Conservation (phyloP, 2,329 filamentous ascomycete genomes). For the Alternaria viburni region DNA sequence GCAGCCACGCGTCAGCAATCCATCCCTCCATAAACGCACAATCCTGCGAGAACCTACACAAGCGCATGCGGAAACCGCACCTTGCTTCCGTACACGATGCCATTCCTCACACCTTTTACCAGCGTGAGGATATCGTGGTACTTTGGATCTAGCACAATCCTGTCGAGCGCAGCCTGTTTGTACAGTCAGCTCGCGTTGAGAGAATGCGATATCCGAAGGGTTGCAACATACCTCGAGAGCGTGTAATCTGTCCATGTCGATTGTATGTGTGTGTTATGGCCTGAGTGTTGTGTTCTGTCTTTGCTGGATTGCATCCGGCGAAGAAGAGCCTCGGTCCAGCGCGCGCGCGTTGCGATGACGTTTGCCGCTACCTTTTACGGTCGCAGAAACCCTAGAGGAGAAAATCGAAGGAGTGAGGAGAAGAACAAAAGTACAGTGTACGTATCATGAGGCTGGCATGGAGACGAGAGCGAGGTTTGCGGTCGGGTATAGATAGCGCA, state of each 20-base stretch:
- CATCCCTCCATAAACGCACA: neutral
- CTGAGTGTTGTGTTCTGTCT: neutral
- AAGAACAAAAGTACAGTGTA: neutral
- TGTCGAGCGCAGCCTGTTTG: slow-evolving; percentile 72
- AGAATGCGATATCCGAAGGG: neutral
- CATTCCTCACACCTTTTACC: slow-evolving; percentile 93
- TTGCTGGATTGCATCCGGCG: slow-evolving; percentile 10
- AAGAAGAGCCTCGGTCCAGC: slow-evolving; percentile 34
- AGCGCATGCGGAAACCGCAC: slow-evolving; percentile 97
- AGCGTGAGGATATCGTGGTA: slow-evolving; percentile 86
- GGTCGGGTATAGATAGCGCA: slow-evolving; percentile 21
- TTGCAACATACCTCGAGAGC: slow-evolving; percentile 37
- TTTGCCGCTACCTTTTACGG: slow-evolving; percentile 11
- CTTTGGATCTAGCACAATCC: slow-evolving; percentile 78
- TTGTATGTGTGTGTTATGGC: neutral
- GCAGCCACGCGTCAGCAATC: slow-evolving; percentile 7
- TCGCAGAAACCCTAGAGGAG: neutral
- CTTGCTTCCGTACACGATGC: slow-evolving; percentile 94
- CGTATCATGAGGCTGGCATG: slow-evolving; percentile 16
- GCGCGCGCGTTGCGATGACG: slow-evolving; percentile 25
- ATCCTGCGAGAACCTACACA: slow-evolving; percentile 61
- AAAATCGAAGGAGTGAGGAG: neutral
- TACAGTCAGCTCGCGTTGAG: neutral
- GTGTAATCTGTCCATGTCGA: slow-evolving; percentile 42
- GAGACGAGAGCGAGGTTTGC: slow-evolving; percentile 9